phyloP scores from a whole-genome alignment of 441 rosid species.

The Flueggea neowawraea region DNA sequence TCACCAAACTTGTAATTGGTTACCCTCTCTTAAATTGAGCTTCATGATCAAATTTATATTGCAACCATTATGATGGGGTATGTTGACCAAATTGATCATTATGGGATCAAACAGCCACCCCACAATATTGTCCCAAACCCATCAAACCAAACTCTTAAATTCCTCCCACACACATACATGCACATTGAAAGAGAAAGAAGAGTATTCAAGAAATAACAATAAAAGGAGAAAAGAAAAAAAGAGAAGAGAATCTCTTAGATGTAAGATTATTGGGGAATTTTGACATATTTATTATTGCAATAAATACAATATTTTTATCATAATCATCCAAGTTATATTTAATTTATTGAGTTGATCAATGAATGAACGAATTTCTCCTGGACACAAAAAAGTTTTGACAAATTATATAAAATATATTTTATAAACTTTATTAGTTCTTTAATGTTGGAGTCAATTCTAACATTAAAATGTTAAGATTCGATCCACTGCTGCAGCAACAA shows the following conservation, averaged over 20 bases:
- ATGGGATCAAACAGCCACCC: conserved; percentile 16
- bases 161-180: conserved; percentile 4
- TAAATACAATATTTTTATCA: no score
- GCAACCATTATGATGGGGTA: conserved; percentile 8
- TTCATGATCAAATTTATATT: conserved; percentile 12
- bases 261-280: no score
- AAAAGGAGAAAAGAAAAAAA: neutral
- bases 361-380: no score
- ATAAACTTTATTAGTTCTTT: no score
- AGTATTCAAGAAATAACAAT: neutral
- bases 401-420: no score
- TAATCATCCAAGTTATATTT: no score
- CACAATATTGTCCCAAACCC: conserved; percentile 9
- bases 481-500: no score
- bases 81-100: conserved; percentile 17
- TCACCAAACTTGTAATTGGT: conserved; percentile 3
- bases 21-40: conserved; percentile 14
- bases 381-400: no score
- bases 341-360: no score
- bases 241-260: neutral
- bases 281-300: no score
- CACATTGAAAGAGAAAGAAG: conserved; percentile 9
- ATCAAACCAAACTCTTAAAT: conserved; percentile 16
- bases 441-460: no score
- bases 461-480: no score